phyloP scores from a whole-genome alignment of 23 red algal genomes.

The Agarophyton chilense region DNA sequence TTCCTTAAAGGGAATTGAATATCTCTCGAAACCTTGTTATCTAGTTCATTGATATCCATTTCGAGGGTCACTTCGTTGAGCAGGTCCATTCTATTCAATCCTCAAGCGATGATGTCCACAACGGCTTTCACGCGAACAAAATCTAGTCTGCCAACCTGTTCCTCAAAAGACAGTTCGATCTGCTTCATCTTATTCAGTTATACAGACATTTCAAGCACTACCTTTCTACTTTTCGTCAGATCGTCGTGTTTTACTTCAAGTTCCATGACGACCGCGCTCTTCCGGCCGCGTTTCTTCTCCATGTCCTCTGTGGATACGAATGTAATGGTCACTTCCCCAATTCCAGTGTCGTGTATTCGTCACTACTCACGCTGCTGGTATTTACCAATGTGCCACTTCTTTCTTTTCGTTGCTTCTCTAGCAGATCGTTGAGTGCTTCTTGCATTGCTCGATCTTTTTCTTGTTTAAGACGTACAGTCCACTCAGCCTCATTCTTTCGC shows the following conservation, averaged over 20 bases:
- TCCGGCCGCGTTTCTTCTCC: slow-evolving; percentile 67
- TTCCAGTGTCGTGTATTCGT: slow-evolving; percentile 43
- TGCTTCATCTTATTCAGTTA: no score
- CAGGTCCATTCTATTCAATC: no score
- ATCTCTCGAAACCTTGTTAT: no score
- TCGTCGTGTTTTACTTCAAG: slow-evolving; percentile 56
- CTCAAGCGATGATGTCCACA: no score
- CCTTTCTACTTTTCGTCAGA: no score
- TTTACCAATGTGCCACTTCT: not conserved
- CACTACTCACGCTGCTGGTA: slow-evolving; percentile 62
- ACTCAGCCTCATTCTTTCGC: slow-evolving; percentile 5
- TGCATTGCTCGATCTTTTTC: slow-evolving; percentile 16
- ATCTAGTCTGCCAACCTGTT: no score
- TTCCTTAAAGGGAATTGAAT: no score
- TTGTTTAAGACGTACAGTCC: slow-evolving; percentile 11
- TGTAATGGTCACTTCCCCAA: slow-evolving; percentile 48
- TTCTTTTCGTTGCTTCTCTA: slow-evolving; percentile 25
- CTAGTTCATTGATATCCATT: no score
- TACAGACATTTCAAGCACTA: no score
- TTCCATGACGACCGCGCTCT: slow-evolving; percentile 58
- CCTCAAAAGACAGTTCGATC: no score
- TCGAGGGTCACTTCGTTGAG: no score
- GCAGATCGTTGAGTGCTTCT: slow-evolving; percentile 22
- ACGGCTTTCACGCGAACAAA: no score
- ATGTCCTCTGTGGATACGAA: slow-evolving; percentile 70